Evolutionary conservation across 352 stramenopile genomes (phyloP).

Genomic region (Halophytophthora batemanensis): DNA sequence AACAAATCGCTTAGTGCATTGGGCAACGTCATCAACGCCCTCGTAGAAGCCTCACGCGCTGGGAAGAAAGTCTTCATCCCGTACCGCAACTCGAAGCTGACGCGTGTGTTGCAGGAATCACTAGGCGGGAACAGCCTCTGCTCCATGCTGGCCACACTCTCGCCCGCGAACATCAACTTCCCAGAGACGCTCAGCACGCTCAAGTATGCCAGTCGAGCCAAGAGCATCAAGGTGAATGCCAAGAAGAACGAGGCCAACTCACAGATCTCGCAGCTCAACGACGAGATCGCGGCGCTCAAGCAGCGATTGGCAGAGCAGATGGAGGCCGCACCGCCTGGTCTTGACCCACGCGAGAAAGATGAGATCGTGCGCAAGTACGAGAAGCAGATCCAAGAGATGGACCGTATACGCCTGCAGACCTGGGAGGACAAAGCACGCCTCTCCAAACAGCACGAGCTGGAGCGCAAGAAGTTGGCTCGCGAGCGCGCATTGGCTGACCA

Average conservation of each 20-base stretch:
- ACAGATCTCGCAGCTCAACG: slow-evolving; percentile 89
- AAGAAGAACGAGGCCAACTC: slow-evolving; percentile 92
- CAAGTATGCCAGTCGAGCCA: slow-evolving; percentile 93
- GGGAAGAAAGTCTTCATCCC: slow-evolving; percentile 91
- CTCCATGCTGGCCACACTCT: slow-evolving; percentile 94
- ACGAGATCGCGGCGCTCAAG: slow-evolving; percentile 87
- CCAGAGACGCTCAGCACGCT: slow-evolving; percentile 95
- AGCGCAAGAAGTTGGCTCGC: slow-evolving; percentile 76
- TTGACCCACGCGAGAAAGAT: slow-evolving; percentile 84
- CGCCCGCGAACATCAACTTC: slow-evolving; percentile 93
- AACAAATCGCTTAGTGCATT: slow-evolving; percentile 93
- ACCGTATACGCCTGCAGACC: slow-evolving; percentile 77
- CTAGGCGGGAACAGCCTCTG: slow-evolving; percentile 93
- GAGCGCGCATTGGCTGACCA: slow-evolving; percentile 78
- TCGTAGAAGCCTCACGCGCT: slow-evolving; percentile 78
- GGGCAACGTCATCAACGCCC: slow-evolving; percentile 92
- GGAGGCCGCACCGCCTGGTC: slow-evolving; percentile 41
- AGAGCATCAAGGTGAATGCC: slow-evolving; percentile 93
- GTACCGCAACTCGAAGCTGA: slow-evolving; percentile 95
- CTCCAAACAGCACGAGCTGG: slow-evolving; percentile 84
- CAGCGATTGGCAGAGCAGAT: slow-evolving; percentile 85
- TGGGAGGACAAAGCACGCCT: slow-evolving; percentile 88
- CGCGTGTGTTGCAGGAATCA: slow-evolving; percentile 89
- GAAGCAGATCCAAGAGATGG: slow-evolving; percentile 90
- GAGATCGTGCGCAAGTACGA: slow-evolving; percentile 87